Percentiles rank a stretch among this genome's conserved stretches.
Evolutionary conservation across 2,329 filamentous ascomycete genomes (phyloP).

Genomic region (Trichoderma guizhouense): DNA sequence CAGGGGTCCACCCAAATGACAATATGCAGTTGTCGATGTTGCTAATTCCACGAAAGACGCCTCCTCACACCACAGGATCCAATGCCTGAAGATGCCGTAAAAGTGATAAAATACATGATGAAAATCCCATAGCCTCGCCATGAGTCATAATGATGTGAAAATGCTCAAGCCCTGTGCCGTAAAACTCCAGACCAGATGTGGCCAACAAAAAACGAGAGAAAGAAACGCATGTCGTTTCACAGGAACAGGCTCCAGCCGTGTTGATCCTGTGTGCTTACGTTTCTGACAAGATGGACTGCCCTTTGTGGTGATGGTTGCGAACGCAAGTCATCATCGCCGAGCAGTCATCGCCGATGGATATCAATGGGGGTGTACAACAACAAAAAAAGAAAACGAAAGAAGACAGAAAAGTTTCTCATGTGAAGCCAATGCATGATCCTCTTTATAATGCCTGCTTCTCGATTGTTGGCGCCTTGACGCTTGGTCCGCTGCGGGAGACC

Average conservation of each 20-base stretch:
- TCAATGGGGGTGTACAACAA: neutral
- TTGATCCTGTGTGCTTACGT: neutral
- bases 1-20: neutral
- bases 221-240: neutral
- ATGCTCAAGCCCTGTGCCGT: neutral
- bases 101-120: neutral
- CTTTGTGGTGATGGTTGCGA: neutral
- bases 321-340: neutral
- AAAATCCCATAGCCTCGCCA: neutral
- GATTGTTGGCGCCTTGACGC: conserved; percentile 10
- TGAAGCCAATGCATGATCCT: neutral
- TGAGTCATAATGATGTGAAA: neutral
- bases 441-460: conserved; percentile 11
- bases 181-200: neutral
- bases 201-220: neutral
- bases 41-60: neutral
- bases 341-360: neutral
- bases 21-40: neutral
- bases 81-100: neutral
- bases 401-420: neutral
- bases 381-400: neutral
- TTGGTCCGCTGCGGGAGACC: conserved; percentile 2
- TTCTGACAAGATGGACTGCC: neutral
- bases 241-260: neutral
- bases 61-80: neutral